Evolutionary conservation across 495 filamentous ascomycete genomes (phyloP).

Genomic region (Podospora comata): DNA sequence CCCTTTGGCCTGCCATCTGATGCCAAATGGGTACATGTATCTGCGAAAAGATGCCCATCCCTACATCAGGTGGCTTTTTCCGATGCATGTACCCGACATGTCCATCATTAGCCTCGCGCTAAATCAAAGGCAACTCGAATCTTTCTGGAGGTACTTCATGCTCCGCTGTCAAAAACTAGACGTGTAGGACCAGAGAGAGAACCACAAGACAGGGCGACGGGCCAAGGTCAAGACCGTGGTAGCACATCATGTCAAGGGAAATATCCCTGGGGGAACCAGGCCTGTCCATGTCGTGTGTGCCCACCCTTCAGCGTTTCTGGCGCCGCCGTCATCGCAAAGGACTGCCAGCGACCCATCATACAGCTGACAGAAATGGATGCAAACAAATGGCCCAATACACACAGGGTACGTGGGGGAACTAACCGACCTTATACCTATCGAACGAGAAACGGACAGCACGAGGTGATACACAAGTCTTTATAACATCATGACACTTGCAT

Average conservation of each 20-base stretch:
- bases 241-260: background rate
- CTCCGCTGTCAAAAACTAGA: background rate
- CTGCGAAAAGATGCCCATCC: background rate
- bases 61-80: background rate
- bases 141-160: background rate
- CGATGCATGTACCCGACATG: background rate
- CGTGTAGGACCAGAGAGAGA: background rate
- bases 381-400: slow-evolving; percentile 11
- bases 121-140: background rate
- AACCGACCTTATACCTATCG: no score
- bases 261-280: background rate
- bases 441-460: background rate
- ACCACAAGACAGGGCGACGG: background rate
- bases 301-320: no score
- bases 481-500: slow-evolving; percentile 14
- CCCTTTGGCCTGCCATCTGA: background rate
- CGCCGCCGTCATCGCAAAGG: background rate
- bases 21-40: background rate
- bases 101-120: background rate
- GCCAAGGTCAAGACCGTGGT: background rate
- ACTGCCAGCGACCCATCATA: background rate
- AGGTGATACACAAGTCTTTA: slow-evolving; percentile 4
- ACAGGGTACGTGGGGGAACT: background rate
- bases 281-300: background rate
- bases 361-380: background rate